Base-by-base conservation (phyloP, 257 asterid genomes). In the Nyctanthes arbortristis region DNA sequence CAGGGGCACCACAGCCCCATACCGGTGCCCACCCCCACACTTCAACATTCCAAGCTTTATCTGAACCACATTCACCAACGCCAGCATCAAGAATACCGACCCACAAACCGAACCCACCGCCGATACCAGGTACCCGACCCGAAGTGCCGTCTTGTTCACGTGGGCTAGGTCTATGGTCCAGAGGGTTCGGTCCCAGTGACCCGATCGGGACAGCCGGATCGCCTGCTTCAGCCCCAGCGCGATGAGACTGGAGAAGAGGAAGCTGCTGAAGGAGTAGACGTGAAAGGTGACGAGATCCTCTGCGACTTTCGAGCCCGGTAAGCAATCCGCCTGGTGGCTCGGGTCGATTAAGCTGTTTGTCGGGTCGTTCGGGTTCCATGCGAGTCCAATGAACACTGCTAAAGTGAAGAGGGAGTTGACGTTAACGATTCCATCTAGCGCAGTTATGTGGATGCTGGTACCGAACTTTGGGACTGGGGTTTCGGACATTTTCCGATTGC, bases 291-390 rank as follows among this genome's bases (percentile, higher is more conserved):
- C 89, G 6, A 90, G 85, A 47, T 88, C 78, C 76, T 93, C 87
- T 3, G 89, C 92, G 61, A 79, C 68, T 34, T 71, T 81, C 22
- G 83, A 81, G 65, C 82, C 72, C 14, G 96, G 87, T 0, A 72
- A 18, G 83, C 98, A 93, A 1, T 22, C 74, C 72, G 89, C 72
- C 61, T 54, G 75, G 2, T 43, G 82, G 80, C 70, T 72, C 76
- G 73, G 68, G 70, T 84, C 79, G 81, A 89, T 73, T 28, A 92
- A 87, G 68, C 89, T 83, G 86, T 88, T 84, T 59, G 30, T 75
- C 62, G 88, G 95, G 70, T 93, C 98, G 67, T 77, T 78, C 0
- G 98, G 98, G 84, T 90, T 87, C 98, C 98, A 93, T 28, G 98
- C 68, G 3, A 93, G 87, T 4, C 98, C 98, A 77, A 93, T 79